Evolutionary conservation across 2,329 filamentous ascomycete genomes (phyloP).

Genomic region (Balansia obtecta): DNA sequence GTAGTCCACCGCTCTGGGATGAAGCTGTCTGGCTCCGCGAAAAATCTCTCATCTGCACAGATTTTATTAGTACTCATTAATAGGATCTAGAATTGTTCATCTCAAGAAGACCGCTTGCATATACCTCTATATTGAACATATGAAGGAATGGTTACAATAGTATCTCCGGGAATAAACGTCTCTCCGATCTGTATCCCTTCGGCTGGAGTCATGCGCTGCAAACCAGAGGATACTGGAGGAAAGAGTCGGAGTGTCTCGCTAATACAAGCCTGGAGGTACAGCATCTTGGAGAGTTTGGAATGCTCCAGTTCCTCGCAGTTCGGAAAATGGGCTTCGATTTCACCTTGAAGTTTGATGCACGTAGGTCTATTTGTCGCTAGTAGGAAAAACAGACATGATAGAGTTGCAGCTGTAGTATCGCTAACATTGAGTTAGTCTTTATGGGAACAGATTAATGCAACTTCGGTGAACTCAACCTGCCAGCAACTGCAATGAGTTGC

Average conservation of each 20-base stretch:
- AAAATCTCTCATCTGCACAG: constrained; percentile 6
- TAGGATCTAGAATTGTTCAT: too few species aligned
- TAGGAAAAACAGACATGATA: constrained; percentile 3
- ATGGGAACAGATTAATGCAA: neutral
- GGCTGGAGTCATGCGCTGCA: constrained; percentile 19
- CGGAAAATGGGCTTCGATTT: neutral
- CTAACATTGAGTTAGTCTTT: neutral
- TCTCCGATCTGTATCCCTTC: constrained; percentile 21
- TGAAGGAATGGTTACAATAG: constrained; percentile 16
- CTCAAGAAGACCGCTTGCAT: neutral
- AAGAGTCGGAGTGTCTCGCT: constrained; percentile 5
- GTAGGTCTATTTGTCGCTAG: neutral
- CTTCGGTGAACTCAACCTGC: neutral
- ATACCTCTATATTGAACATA: constrained; percentile 12
- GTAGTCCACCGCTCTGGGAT: constrained; percentile 15
- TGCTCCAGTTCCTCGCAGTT: neutral
- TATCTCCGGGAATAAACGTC: constrained; percentile 18
- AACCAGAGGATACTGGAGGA: constrained; percentile 4
- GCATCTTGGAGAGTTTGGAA: neutral
- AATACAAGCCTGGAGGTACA: constrained; percentile 3
- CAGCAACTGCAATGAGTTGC: constrained; percentile 4
- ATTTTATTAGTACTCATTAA: too few species aligned
- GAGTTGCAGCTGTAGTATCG: constrained; percentile 2
- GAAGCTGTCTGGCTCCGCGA: constrained; percentile 8
- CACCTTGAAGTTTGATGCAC: neutral